These are phyloP conservation scores for Solanum sitiens DNA, from an alignment of 257 asterid genomes.

Conservation along the genomic window DNA sequence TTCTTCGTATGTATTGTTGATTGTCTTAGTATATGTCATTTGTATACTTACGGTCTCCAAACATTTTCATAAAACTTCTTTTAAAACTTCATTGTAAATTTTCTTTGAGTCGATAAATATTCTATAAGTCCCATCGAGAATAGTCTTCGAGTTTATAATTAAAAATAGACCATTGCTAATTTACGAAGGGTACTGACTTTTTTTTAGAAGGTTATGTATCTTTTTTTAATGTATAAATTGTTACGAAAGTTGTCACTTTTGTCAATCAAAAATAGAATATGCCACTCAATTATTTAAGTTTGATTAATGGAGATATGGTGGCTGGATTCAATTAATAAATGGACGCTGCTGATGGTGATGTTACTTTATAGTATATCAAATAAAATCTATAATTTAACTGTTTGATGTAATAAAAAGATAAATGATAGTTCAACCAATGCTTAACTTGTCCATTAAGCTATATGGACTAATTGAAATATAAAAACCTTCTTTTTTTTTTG, in stretches of 20 bases:
- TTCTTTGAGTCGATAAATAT: background rate
- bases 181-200: background rate
- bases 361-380: background rate
- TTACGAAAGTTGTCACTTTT: background rate
- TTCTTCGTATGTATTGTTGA: background rate
- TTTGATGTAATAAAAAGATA: background rate
- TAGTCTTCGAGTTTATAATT: background rate
- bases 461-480: too few relatives aligned
- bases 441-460: background rate
- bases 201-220: background rate
- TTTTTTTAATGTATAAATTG: background rate
- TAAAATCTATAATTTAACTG: too few relatives aligned
- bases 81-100: background rate
- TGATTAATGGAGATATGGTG: background rate
- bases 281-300: background rate
- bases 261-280: background rate
- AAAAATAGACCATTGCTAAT: background rate
- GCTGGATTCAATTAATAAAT: background rate
- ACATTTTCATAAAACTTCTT: background rate
- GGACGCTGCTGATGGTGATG: background rate
- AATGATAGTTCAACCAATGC: background rate
- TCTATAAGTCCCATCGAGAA: background rate
- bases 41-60: background rate
- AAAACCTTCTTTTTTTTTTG: too few relatives aligned
- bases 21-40: rapidly evolving